Percentiles rank a stretch among this genome's conserved stretches.
These are phyloP conservation scores for Globisporangium nagaii DNA, from an alignment of 352 stramenopile species.

Conservation along the genomic window DNA sequence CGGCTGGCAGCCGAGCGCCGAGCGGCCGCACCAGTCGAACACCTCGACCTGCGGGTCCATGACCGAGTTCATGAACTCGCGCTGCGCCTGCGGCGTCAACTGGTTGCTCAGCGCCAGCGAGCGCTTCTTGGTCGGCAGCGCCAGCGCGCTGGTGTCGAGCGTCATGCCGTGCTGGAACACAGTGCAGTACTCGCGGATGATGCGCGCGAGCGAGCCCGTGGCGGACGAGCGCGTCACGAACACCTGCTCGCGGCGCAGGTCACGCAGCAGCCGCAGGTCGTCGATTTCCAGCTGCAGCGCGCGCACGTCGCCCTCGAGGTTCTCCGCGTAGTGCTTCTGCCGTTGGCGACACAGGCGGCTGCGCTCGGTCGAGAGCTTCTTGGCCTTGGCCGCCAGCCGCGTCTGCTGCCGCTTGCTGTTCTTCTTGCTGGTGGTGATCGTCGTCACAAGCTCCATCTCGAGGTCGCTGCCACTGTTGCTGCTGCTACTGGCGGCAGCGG, in stretches of 20 bases:
- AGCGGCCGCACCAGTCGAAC: slow-evolving; percentile 37
- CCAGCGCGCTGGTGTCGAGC: neutral
- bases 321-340: slow-evolving; percentile 14
- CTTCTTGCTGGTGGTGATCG: neutral
- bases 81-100: slow-evolving; percentile 23
- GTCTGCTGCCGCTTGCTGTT: slow-evolving; percentile 1
- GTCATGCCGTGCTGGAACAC: slow-evolving; percentile 9
- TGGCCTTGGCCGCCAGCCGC: neutral
- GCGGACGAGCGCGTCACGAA: slow-evolving; percentile 4
- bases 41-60: slow-evolving; percentile 37
- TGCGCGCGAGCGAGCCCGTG: slow-evolving; percentile 4
- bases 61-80: slow-evolving; percentile 34
- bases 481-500: neutral
- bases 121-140: slow-evolving; percentile 18
- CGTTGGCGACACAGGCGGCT: slow-evolving; percentile 17
- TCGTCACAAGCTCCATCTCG: neutral
- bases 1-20: slow-evolving; percentile 20
- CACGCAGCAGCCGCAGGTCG: slow-evolving; percentile 1
- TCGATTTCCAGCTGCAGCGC: slow-evolving; percentile 1
- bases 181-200: slow-evolving; percentile 10
- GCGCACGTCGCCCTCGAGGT: slow-evolving; percentile 7
- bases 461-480: neutral
- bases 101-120: slow-evolving; percentile 10
- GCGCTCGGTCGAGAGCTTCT: slow-evolving; percentile 18
- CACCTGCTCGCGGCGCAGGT: slow-evolving; percentile 9